These are phyloP conservation scores for Aethionema arabicum DNA, from an alignment of 345 rosid species.

Conservation along the genomic window DNA sequence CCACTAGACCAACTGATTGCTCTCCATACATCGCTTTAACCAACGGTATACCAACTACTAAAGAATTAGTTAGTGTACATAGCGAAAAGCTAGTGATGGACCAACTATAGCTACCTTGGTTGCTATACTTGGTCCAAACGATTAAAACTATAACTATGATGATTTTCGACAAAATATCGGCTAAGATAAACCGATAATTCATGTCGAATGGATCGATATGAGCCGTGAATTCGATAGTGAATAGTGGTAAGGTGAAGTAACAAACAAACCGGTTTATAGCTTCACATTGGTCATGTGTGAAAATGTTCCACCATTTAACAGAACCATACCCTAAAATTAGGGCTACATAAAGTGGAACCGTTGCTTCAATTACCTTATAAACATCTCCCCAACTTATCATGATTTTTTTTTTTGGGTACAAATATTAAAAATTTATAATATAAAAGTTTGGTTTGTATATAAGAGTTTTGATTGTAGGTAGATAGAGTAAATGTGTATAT, in stretches of 20 bases:
- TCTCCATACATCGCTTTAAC: slow-evolving; percentile 74
- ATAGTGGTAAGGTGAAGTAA: slow-evolving; percentile 81
- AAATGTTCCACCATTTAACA: slow-evolving; percentile 81
- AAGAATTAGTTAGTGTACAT: slow-evolving; percentile 61
- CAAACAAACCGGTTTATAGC: slow-evolving; percentile 77
- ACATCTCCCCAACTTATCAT: slow-evolving; percentile 82
- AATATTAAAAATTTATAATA: background rate
- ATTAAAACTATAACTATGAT: slow-evolving; percentile 53
- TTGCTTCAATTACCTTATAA: slow-evolving; percentile 75
- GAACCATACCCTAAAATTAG: slow-evolving; percentile 80
- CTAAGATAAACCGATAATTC: slow-evolving; percentile 64
- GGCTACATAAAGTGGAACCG: slow-evolving; percentile 81
- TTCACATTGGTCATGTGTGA: slow-evolving; percentile 69
- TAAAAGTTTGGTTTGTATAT: slow-evolving; percentile 16
- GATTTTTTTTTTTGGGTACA: slow-evolving; percentile 1
- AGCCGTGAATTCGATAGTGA: slow-evolving; percentile 67
- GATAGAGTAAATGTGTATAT: slow-evolving; percentile 10
- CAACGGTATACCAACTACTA: slow-evolving; percentile 75
- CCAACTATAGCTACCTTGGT: slow-evolving; percentile 72
- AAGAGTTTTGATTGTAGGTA: slow-evolving; percentile 11
- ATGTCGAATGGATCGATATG: slow-evolving; percentile 71
- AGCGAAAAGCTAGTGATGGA: slow-evolving; percentile 79
- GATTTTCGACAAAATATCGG: slow-evolving; percentile 66
- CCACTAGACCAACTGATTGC: slow-evolving; percentile 68
- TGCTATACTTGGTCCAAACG: slow-evolving; percentile 62